phyloP scores from a whole-genome alignment of 2,329 filamentous ascomycete species.

The Cryphonectria japonica region DNA sequence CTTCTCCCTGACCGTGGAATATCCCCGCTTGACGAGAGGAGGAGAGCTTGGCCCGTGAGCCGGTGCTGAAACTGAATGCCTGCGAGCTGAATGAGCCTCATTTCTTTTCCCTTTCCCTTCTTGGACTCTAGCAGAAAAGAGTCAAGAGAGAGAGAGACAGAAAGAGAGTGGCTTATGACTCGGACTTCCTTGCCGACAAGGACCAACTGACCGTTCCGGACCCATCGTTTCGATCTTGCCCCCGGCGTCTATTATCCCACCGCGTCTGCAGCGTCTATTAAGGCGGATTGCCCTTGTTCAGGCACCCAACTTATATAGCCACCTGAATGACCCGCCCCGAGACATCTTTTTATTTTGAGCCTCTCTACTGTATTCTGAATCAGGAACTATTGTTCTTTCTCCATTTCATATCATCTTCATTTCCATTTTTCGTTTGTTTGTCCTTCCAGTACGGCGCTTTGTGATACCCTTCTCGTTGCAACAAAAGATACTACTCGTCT shows the following conservation, averaged over 20 bases:
- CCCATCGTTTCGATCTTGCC: neutral
- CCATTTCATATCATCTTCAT: neutral
- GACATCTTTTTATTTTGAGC: neutral
- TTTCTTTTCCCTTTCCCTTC: neutral
- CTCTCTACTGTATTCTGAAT: neutral
- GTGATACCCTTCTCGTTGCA: constrained; percentile 10
- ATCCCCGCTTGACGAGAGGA: neutral
- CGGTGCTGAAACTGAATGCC: constrained; percentile 5
- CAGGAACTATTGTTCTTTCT: neutral
- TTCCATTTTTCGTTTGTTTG: neutral
- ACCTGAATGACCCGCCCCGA: neutral
- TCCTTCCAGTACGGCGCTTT: neutral
- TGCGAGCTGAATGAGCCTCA: constrained; percentile 19
- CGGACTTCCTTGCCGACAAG: constrained; percentile 9
- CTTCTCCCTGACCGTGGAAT: neutral
- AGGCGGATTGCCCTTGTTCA: constrained; percentile 22
- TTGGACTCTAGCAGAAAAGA: neutral
- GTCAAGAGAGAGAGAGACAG: neutral
- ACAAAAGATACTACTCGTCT: neutral
- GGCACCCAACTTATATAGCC: constrained; percentile 9
- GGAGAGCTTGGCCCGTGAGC: constrained; percentile 2
- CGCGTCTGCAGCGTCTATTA: constrained; percentile 23
- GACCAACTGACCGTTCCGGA: neutral
- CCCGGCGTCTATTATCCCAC: constrained; percentile 22
- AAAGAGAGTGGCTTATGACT: neutral